Evolutionary conservation across 352 stramenopile species (phyloP).

Genomic region (Thalassiosira hispida): DNA sequence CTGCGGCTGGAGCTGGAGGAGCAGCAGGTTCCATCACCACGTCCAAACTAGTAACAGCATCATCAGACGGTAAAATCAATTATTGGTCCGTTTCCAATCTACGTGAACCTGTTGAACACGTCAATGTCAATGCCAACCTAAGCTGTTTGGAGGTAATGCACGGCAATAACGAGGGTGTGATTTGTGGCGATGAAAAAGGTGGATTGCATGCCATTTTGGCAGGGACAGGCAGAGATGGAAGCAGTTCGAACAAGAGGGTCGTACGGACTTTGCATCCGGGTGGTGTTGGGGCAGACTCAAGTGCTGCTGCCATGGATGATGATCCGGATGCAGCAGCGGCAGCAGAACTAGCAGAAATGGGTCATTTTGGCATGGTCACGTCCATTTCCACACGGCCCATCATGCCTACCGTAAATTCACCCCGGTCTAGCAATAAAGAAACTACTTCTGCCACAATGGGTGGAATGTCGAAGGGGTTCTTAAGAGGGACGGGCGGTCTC

Average conservation of each 20-base stretch:
- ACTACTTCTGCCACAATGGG: slow-evolving; percentile 15
- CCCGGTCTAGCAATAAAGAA: slow-evolving; percentile 46
- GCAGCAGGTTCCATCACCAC: slow-evolving; percentile 13
- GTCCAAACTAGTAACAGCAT: slow-evolving; percentile 71
- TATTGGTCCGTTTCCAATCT: slow-evolving; percentile 82
- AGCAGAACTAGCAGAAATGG: slow-evolving; percentile 28
- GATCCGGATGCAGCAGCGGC: slow-evolving; percentile 12
- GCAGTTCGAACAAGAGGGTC: slow-evolving; percentile 27
- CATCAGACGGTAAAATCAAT: slow-evolving; percentile 74
- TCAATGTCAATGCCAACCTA: slow-evolving; percentile 72
- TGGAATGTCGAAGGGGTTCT: slow-evolving; percentile 71
- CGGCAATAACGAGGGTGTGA: slow-evolving; percentile 63
- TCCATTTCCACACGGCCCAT: slow-evolving; percentile 46
- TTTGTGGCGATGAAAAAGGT: slow-evolving; percentile 78
- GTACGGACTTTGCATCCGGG: slow-evolving; percentile 43
- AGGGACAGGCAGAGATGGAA: slow-evolving; percentile 24
- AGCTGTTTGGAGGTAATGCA: slow-evolving; percentile 68
- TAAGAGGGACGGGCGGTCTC: slow-evolving; percentile 64
- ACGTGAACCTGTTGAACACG: slow-evolving; percentile 69
- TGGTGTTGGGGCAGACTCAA: neutral
- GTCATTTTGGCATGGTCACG: slow-evolving; percentile 82
- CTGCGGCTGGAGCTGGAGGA: neutral
- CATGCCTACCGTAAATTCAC: slow-evolving; percentile 31
- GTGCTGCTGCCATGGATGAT: slow-evolving; percentile 36
- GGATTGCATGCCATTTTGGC: slow-evolving; percentile 54